Conservation (phyloP, 2,329 filamentous ascomycete genomes). For the Trichophyton verrucosum region DNA sequence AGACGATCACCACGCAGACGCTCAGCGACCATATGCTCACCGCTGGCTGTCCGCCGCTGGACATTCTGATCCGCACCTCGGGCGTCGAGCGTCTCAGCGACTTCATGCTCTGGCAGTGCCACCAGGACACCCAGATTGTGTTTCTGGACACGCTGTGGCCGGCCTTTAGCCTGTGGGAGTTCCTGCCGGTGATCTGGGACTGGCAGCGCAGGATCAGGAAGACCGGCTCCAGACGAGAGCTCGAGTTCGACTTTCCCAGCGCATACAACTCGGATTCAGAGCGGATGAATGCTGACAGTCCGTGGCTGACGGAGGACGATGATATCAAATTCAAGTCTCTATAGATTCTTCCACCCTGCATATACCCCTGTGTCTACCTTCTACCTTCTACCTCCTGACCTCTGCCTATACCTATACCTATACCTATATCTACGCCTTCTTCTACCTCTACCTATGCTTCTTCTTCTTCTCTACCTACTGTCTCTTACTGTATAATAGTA, state of each 20-base stretch:
- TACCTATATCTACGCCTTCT: neutral
- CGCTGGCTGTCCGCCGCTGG: conserved; percentile 68
- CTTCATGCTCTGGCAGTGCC: conserved; percentile 98
- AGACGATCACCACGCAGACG: conserved; percentile 73
- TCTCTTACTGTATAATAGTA: neutral
- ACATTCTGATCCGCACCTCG: conserved; percentile 83
- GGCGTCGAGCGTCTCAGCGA: conserved; percentile 87
- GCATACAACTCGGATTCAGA: neutral
- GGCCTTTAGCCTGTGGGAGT: conserved; percentile 87
- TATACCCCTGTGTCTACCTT: neutral
- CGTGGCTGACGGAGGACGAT: neutral
- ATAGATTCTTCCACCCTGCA: neutral
- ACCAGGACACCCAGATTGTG: conserved; percentile 81
- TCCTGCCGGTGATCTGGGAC: conserved; percentile 81
- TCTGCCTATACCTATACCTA: neutral
- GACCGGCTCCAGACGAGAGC: conserved; percentile 8
- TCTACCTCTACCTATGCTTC: neutral
- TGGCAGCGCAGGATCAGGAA: conserved; percentile 63
- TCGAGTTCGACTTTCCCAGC: conserved; percentile 1
- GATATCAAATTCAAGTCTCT: neutral
- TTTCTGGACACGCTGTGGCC: conserved; percentile 92
- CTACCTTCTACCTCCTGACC: neutral
- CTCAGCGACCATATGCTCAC: conserved; percentile 83
- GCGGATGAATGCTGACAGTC: neutral
- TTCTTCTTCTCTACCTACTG: neutral